Base-by-base conservation (phyloP, 2,329 filamentous ascomycete species). In the Metarhizium humberi region DNA sequence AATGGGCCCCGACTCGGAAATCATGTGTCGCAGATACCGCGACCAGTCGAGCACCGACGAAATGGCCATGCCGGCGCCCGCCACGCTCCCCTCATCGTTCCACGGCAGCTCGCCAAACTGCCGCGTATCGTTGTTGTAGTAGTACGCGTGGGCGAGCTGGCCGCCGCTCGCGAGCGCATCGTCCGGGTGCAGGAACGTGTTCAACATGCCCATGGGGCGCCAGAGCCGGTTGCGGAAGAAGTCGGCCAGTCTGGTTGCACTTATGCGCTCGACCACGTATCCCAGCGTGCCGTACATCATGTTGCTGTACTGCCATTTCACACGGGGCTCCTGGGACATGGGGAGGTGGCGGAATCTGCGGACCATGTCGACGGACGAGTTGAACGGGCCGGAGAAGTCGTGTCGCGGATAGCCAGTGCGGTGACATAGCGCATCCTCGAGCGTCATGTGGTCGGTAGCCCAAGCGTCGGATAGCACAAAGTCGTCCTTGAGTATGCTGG, bases 391-490 rank as follows among this genome's bases (percentile, higher is more conserved):
- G 52, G 61, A 59, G 20, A 63, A 55, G 56, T 74, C 72, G 62
- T 72, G 75, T 50, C 66, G 55, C 2, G 78, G 70, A 52, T 78
- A 69, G 6, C 78, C 78, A 1, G 73, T 76, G 6, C 76, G 68
- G 60, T 81, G 78, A 53, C 72, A 72, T 0, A 81, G 66, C 1
- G 75, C 71, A 57, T 81, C 78, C 55, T 79, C 75, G 4, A 81
- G 60, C 0, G 76, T 81, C 51, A 78, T 63, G 58, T 75, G 70
- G 14, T 67, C 61, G 1, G 76, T 79, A 16, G 71, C 69, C 56
- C 69, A 71, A 1, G 67, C 61, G 49, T 75, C 72, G 2, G 67
- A 59, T 18, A 80, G 67, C 3, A 78, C 69, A 56, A 80, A 80
- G 48, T 79, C 76, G 0, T 73, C 71, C 2, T 68, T 69, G 1